These are phyloP conservation scores for Epithemia pelagica DNA, from an alignment of 108 stramenopile genomes.

Conservation along the genomic window DNA sequence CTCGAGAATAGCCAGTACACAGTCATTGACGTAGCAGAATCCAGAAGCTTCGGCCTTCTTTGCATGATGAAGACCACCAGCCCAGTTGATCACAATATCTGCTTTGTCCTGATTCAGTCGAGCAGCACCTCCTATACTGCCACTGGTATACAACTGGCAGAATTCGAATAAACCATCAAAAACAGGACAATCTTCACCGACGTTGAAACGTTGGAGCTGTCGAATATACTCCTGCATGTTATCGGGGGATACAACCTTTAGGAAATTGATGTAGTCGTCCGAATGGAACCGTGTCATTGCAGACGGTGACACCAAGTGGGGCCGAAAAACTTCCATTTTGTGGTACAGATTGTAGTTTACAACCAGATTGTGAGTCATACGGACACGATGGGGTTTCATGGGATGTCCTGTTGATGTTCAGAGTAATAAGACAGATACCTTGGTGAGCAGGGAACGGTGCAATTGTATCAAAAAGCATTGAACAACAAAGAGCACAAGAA, in stretches of 20 bases:
- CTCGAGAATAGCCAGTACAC: conserved; percentile 97
- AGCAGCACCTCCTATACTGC: conserved; percentile 94
- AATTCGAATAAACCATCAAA: conserved; percentile 99
- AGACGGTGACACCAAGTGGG: conserved; percentile 86
- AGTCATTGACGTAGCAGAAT: conserved; percentile 99
- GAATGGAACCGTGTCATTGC: conserved; percentile 97
- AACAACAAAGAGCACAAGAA: neutral
- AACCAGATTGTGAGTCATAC: conserved; percentile 99
- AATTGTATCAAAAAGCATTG: neutral
- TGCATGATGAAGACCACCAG: conserved; percentile 98
- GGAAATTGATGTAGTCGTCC: conserved; percentile 99
- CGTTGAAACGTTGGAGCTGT: conserved; percentile 94
- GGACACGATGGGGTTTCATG: conserved; percentile 99
- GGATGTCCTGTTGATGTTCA: conserved; percentile 85
- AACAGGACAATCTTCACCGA: conserved; percentile 99
- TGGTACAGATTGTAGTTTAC: conserved; percentile 98
- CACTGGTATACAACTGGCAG: conserved; percentile 94
- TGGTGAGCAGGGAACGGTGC: neutral
- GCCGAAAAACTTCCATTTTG: conserved; percentile 97
- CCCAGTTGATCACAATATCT: conserved; percentile 99
- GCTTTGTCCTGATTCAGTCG: conserved; percentile 86
- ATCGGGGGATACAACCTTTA: conserved; percentile 95
- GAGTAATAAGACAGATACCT: conserved; percentile 26
- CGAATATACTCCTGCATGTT: conserved; percentile 92
- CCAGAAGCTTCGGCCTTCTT: conserved; percentile 98